phyloP scores from a whole-genome alignment of 1,284 basidiomycete genomes.

The Boletus sp. region DNA sequence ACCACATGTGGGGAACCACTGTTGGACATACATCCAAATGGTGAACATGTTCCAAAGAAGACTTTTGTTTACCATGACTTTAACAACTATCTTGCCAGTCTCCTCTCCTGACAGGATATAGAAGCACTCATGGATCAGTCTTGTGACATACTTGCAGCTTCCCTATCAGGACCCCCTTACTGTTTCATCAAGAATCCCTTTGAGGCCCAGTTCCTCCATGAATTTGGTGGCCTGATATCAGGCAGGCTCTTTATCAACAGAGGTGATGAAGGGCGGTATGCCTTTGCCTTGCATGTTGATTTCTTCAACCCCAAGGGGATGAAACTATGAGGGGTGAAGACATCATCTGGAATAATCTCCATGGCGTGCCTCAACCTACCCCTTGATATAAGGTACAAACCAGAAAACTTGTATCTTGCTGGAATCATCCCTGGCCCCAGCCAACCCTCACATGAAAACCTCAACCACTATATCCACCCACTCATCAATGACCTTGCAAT shows the following conservation, averaged over 20 bases:
- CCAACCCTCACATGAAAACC: slow-evolving; percentile 8
- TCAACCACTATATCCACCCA: slow-evolving; percentile 15
- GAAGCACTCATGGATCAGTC: slow-evolving; percentile 4
- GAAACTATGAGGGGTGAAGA: background rate
- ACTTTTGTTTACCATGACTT: slow-evolving; percentile 10
- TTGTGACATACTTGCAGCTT: background rate
- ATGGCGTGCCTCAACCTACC: slow-evolving; percentile 12
- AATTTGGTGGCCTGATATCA: background rate
- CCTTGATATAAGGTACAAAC: slow-evolving; percentile 2
- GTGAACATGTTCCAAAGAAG: slow-evolving; percentile 1
- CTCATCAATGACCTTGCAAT: slow-evolving; percentile 1
- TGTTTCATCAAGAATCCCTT: slow-evolving; percentile 8
- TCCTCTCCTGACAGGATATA: slow-evolving; percentile 4
- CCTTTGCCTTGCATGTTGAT: slow-evolving; percentile 1
- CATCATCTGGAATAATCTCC: background rate
- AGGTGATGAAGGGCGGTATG: background rate
- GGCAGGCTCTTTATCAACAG: slow-evolving; percentile 3
- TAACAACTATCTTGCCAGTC: slow-evolving; percentile 5
- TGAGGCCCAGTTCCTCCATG: slow-evolving; percentile 6
- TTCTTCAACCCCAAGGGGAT: slow-evolving; percentile 8
- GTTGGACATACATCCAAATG: background rate
- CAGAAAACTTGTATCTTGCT: slow-evolving; percentile 12
- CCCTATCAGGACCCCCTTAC: background rate
- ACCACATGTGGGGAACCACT: slow-evolving; percentile 1
- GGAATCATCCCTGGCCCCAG: slow-evolving; percentile 12